Conservation (phyloP, 805 yeast species). For the Myxozyma melibiosi region DNA sequence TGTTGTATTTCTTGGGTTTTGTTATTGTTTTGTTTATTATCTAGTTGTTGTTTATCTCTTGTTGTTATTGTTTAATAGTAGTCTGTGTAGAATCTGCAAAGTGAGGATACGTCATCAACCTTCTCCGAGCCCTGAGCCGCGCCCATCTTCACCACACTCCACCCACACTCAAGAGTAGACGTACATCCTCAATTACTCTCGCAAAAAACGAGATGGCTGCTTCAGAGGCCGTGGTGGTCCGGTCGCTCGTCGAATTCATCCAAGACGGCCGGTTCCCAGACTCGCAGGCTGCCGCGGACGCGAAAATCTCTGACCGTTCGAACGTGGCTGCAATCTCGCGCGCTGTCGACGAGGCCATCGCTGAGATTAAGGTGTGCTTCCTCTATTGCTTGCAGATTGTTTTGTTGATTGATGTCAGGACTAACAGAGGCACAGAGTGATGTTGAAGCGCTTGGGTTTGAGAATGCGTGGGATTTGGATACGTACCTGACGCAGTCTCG, state of each 20-base stretch:
- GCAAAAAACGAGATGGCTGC: no score
- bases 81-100: no score
- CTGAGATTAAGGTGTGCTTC: conserved; percentile 18
- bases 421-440: conserved; percentile 6
- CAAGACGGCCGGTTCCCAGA: conserved; percentile 26
- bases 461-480: conserved; percentile 23
- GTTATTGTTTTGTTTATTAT: no score
- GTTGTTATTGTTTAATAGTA: no score
- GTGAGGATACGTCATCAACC: no score
- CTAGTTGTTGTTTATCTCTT: no score
- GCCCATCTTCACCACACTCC: no score
- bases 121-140: no score
- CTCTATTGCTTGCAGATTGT: neutral
- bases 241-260: conserved; percentile 18
- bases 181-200: no score
- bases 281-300: conserved; percentile 15
- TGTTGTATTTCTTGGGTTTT: no score
- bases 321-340: conserved; percentile 1
- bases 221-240: conserved; percentile 10
- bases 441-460: conserved; percentile 17
- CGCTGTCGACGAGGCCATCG: conserved; percentile 20
- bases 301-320: conserved; percentile 16
- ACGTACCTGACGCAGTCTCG: conserved; percentile 14
- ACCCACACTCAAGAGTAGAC: no score
- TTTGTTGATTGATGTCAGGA: neutral